phyloP scores from a whole-genome alignment of 1,284 basidiomycete species.

The Moesziomyces antarcticus region DNA sequence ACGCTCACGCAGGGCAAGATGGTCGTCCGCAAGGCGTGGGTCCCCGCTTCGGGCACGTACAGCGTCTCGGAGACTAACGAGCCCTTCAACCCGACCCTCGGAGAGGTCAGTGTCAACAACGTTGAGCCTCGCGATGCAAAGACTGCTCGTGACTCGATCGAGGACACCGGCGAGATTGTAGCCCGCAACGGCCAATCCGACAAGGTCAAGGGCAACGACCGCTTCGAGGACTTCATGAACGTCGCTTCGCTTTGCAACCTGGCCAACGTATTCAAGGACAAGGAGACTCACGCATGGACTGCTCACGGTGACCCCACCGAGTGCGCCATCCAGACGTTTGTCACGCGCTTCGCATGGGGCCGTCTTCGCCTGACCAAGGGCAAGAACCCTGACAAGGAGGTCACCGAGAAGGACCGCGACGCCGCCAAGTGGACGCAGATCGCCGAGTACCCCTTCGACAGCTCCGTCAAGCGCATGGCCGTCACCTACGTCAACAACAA shows the following conservation, averaged over 20 bases:
- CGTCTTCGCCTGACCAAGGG: constrained; percentile 54
- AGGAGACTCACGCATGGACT: constrained; percentile 71
- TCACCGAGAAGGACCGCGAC: constrained; percentile 32
- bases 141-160: constrained; percentile 6
- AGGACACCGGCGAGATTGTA: constrained; percentile 69
- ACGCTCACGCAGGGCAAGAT: constrained; percentile 67
- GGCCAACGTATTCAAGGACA: constrained; percentile 65
- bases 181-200: constrained; percentile 55
- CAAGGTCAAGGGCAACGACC: constrained; percentile 46
- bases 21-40: constrained; percentile 65
- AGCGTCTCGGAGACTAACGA: constrained; percentile 63
- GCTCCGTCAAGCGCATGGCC: constrained; percentile 65
- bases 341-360: constrained; percentile 69
- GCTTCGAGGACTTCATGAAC: constrained; percentile 58
- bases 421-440: constrained; percentile 59
- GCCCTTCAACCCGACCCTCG: constrained; percentile 64
- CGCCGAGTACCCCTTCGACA: constrained; percentile 71
- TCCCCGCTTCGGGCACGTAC: constrained; percentile 61
- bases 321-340: constrained; percentile 75
- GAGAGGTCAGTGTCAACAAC: constrained; percentile 69
- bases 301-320: constrained; percentile 78
- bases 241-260: constrained; percentile 67
- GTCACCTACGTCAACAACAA: constrained; percentile 69
- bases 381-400: constrained; percentile 41
- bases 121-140: constrained; percentile 48